Evolutionary conservation across 345 rosid genomes (phyloP), one percentile per base, ranked within the genome.

Genomic region (Turritis glabra): DNA sequence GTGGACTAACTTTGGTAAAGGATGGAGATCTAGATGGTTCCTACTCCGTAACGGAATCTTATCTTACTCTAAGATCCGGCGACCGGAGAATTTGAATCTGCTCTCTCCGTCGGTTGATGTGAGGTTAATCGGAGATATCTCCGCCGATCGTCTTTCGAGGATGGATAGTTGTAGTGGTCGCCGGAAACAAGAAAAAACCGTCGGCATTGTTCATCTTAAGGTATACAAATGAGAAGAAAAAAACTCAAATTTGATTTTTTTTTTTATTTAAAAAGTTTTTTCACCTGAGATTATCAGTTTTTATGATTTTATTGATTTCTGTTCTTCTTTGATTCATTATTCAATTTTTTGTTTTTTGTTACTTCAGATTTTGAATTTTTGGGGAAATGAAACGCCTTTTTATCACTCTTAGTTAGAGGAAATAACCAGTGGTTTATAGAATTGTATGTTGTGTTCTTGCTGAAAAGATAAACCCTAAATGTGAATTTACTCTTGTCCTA

Each of bases 21-120:
- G 99, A 30, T 95, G 99, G 98, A 92, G 97, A 86, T 92, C 96
- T 77, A 83, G 99, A 67, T 95, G 96, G 96, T 92, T 95, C 81
- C 74, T 85, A 40, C 88, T 95, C 64, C 86, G 86, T 44, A 86
- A 90, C 55, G 97, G 97, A 23, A 83, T 85, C 57, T 84, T 95
- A 1, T 92, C 93, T 37, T 95, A 95, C 76, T 92, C 92, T 23
- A 92, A 90, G 87, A 83, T 85, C 81, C 90, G 87, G 27, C 80
- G 90, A 41, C 79, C 88, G 66, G 97, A 87, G 78, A 80, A 83
- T 79, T 81, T 90, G 33, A 79, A 81, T 64, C 76, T 85, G 2
- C 76, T 83, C 0, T 74, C 86, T 32, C 77, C 84, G 5, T 63
- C 74, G 0, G 89, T 86, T 23, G 96, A 86, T 64, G 87, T 95